These are phyloP conservation scores for Sporopachydermia cereana DNA, from an alignment of 1,139 yeast genomes.

Conservation along the genomic window DNA sequence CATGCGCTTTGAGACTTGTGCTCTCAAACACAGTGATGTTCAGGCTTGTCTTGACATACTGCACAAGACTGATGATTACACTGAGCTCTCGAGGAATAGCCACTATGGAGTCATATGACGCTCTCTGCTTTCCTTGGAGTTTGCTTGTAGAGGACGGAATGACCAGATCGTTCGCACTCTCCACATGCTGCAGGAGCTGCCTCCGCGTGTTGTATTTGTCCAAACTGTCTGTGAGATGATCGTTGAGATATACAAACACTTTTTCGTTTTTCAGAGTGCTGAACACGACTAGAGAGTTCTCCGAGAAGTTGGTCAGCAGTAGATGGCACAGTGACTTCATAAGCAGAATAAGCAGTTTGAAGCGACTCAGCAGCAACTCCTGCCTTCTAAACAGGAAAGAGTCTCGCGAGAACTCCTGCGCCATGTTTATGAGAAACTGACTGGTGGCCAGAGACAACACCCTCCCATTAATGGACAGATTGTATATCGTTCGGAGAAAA, in stretches of 20 bases:
- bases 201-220: constrained; percentile 10
- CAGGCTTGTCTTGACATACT: background rate
- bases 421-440: background rate
- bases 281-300: constrained; percentile 16
- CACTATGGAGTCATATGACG: background rate
- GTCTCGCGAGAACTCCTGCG: background rate
- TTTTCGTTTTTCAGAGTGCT: constrained; percentile 20
- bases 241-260: constrained; percentile 15
- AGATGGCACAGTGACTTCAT: background rate
- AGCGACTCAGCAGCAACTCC: background rate
- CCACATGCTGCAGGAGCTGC: constrained; percentile 7
- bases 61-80: background rate
- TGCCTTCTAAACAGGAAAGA: background rate
- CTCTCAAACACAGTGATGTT: background rate
- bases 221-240: constrained; percentile 14
- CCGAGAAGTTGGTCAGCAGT: background rate
- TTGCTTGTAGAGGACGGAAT: constrained; percentile 5
- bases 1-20: background rate
- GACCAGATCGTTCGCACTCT: constrained; percentile 4
- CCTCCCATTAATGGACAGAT: background rate
- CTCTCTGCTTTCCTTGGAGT: constrained; percentile 8
- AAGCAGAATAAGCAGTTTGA: background rate
- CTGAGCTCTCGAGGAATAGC: background rate
- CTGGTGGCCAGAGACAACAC: background rate
- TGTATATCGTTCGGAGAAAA: background rate